phyloP scores from a whole-genome alignment of 2,329 filamentous ascomycete genomes.

The Fusarium drepaniforme region DNA sequence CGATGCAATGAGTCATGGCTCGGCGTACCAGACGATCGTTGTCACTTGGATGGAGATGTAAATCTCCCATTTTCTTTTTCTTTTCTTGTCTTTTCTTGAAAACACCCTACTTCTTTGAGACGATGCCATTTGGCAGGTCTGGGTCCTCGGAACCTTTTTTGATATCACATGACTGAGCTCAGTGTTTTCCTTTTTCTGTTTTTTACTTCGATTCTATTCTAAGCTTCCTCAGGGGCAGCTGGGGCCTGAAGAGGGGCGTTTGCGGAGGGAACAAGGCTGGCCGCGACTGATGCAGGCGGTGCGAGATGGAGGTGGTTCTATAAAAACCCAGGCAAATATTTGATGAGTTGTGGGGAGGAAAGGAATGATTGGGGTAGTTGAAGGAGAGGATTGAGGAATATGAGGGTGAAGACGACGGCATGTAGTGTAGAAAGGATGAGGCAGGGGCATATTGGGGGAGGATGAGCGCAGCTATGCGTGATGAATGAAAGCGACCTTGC shows the following conservation, averaged over 20 bases:
- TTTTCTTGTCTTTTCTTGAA: slow-evolving; percentile 23
- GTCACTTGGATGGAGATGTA: slow-evolving; percentile 29
- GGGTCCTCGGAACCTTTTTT: slow-evolving; percentile 23
- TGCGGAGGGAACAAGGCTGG: slow-evolving; percentile 11
- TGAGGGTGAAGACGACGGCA: slow-evolving; percentile 14
- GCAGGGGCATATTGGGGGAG: neutral
- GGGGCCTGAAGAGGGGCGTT: slow-evolving; percentile 31
- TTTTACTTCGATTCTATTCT: slow-evolving; percentile 17
- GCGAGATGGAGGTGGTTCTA: slow-evolving; percentile 19
- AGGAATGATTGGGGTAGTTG: slow-evolving; percentile 6
- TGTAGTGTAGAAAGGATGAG: slow-evolving; percentile 13
- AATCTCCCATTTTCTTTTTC: slow-evolving; percentile 22
- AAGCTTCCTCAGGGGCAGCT: slow-evolving; percentile 34
- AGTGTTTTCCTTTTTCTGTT: slow-evolving; percentile 35
- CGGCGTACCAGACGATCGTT: slow-evolving; percentile 42
- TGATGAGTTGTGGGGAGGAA: slow-evolving; percentile 13
- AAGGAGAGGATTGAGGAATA: slow-evolving; percentile 2
- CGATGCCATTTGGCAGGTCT: slow-evolving; percentile 23
- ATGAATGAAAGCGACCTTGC: slow-evolving; percentile 43
- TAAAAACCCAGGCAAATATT: slow-evolving; percentile 14
- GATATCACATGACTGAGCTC: slow-evolving; percentile 43
- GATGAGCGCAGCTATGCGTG: slow-evolving; percentile 36
- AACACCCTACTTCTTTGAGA: slow-evolving; percentile 25
- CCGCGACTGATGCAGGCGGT: neutral
- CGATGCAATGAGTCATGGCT: slow-evolving; percentile 39